Evolutionary conservation across 768 basidiomycete genomes (phyloP).

Genomic region (Mycena vitilis): DNA sequence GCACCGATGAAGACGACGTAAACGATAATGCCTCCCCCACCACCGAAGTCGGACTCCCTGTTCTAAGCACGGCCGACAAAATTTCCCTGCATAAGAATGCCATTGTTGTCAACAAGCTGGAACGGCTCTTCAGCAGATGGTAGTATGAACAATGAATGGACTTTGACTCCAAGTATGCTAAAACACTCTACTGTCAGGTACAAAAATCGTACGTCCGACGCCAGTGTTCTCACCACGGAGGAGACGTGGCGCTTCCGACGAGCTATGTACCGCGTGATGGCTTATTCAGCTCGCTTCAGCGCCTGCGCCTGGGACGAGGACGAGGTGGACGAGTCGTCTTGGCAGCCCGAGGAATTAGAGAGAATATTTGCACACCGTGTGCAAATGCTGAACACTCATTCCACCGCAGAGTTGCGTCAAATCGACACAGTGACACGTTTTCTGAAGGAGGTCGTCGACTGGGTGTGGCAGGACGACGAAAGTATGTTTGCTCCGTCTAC

Average conservation of each 20-base stretch:
- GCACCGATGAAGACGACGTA: background rate
- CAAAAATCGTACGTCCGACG: background rate
- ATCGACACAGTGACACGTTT: background rate
- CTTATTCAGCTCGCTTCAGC: background rate
- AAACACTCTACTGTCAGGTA: background rate
- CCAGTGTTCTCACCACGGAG: slow-evolving; percentile 1
- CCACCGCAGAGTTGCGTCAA: slow-evolving; percentile 4
- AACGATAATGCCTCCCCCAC: too few relatives aligned
- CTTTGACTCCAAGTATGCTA: background rate
- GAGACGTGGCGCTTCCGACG: slow-evolving; percentile 9
- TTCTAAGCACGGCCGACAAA: background rate
- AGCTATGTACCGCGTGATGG: slow-evolving; percentile 18
- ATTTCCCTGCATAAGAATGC: background rate
- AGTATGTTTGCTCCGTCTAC: background rate
- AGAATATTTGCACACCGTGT: background rate
- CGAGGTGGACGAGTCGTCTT: background rate
- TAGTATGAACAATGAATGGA: background rate
- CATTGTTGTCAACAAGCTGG: background rate
- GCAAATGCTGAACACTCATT: background rate
- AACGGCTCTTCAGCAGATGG: background rate
- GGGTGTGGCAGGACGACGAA: background rate
- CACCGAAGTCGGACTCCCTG: too few relatives aligned
- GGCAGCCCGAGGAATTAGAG: background rate
- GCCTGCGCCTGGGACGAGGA: background rate
- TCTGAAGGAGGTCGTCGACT: background rate